These are phyloP conservation scores for Yarrowia alimentaria DNA, from an alignment of 805 yeast species.

Conservation along the genomic window DNA sequence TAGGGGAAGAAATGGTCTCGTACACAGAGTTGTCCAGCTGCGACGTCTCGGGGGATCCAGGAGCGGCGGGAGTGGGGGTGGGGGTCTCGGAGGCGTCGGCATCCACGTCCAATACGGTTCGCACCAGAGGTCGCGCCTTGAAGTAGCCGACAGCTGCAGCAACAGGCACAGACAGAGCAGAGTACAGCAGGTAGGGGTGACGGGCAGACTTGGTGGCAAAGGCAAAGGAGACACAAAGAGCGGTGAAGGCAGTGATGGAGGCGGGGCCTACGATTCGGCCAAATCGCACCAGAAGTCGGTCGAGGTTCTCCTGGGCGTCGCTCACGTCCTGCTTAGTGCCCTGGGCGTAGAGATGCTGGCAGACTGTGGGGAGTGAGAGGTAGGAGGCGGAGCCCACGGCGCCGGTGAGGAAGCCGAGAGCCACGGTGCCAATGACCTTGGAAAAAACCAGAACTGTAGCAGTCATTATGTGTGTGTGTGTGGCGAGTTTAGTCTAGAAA, in stretches of 20 bases:
- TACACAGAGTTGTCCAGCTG: conserved; percentile 27
- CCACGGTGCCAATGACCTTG: conserved; percentile 41
- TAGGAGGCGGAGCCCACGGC: conserved; percentile 33
- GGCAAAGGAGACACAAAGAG: conserved; percentile 35
- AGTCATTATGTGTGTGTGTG: conserved; percentile 28
- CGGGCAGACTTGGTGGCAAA: conserved; percentile 35
- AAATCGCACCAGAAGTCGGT: conserved; percentile 16
- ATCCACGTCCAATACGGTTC: conserved; percentile 8
- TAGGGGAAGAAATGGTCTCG: conserved; percentile 8
- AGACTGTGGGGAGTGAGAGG: conserved; percentile 30
- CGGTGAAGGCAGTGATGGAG: conserved; percentile 33
- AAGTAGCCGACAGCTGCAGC: conserved; percentile 19
- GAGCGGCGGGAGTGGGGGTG: not conserved
- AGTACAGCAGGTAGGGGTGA: conserved; percentile 41
- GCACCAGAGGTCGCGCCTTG: conserved; percentile 23
- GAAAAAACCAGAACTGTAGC: conserved; percentile 35
- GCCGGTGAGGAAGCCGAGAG: conserved; percentile 42
- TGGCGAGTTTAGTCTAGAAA: too few relatives aligned
- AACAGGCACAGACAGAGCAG: conserved; percentile 38
- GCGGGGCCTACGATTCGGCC: conserved; percentile 31
- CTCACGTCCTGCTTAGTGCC: conserved; percentile 19
- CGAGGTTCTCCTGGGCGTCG: conserved; percentile 27
- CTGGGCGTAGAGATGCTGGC: conserved; percentile 10
- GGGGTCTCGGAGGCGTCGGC: not conserved
- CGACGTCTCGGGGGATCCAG: not conserved